Base-by-base conservation (phyloP, 345 rosid genomes). In the Bruguiera gymnorhiza region DNA sequence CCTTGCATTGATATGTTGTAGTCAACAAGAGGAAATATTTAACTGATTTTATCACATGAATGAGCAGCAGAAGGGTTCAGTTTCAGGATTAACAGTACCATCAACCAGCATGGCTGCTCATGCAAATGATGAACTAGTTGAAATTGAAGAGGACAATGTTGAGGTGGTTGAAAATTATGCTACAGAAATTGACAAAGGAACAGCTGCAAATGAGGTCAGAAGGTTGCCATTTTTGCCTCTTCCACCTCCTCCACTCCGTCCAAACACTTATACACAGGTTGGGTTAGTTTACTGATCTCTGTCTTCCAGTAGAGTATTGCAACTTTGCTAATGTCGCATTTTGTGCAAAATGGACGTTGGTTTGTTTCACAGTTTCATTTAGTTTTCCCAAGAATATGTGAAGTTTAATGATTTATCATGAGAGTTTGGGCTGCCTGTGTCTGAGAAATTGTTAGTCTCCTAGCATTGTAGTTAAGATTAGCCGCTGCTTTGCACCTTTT, bases 61-160 rank as follows among this genome's bases (percentile, higher is more conserved):
- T 56, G 36, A 73, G 79, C 85, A 80, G 84, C 64, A 64, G 34
- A 79, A 78, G 78, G 80, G 70, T 70, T 71, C 65, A 48, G 78
- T 67, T 3, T 46, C 75, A 4, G 88, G 70, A 43, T 43, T 60
- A 79, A 54, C 74, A n/a, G 70, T 83, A 60, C 88, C 93, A 32
- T 81, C 89, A 50, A 84, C 89, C 9, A 77, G 91, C 80, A 86
- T 90, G 86, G 93, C 91, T 76, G 92, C 90, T 63, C 85, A 75
- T 20, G 88, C 79, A n/a, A 68, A 65, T 67, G 87, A 86, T 29
- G 85, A 83, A 16, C 66, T 73, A 34, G 78, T 83, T 66, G 97
- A 84, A 56, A 64, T 67, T 74, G 92, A 85, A 46, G 89, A 87
- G 72, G 82, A 75, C 66, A 80, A 83, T 52, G 51, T 75, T 20